Conservation (phyloP, 257 asterid species). For the Thymus quinquecostatus region DNA sequence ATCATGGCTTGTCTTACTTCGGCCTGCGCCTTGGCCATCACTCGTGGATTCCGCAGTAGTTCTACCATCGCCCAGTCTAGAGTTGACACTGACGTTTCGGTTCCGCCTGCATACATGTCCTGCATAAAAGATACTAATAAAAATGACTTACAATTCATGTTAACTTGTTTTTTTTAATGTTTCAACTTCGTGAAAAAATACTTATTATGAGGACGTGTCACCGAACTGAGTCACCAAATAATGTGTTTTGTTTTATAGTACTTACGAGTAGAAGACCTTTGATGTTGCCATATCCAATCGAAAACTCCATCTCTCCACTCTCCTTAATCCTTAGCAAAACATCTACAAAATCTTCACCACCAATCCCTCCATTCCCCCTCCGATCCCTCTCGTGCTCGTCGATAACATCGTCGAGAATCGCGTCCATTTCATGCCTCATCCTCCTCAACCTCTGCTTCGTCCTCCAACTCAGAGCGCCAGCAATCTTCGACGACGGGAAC, state of each 20-base stretch:
- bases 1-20: not conserved
- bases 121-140: not conserved
- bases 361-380: too few relatives aligned
- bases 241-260: too few relatives aligned
- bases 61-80: not conserved
- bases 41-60: not conserved
- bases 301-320: conserved; percentile 22
- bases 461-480: conserved; percentile 12
- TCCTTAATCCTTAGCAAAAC: conserved; percentile 30
- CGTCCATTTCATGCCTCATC: conserved; percentile 24
- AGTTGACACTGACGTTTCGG: not conserved
- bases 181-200: too few relatives aligned
- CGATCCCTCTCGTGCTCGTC: conserved; percentile 30
- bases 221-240: too few relatives aligned
- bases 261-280: conserved; percentile 34
- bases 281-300: conserved; percentile 30
- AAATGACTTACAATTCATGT: too few relatives aligned
- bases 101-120: conserved; percentile 10
- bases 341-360: conserved; percentile 36
- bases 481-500: conserved; percentile 26
- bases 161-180: too few relatives aligned
- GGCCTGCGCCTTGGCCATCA: conserved; percentile 20
- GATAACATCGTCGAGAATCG: conserved; percentile 30
- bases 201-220: too few relatives aligned
- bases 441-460: not conserved